phyloP scores from a whole-genome alignment of 768 basidiomycete species.

The Antrodiella citrinella region DNA sequence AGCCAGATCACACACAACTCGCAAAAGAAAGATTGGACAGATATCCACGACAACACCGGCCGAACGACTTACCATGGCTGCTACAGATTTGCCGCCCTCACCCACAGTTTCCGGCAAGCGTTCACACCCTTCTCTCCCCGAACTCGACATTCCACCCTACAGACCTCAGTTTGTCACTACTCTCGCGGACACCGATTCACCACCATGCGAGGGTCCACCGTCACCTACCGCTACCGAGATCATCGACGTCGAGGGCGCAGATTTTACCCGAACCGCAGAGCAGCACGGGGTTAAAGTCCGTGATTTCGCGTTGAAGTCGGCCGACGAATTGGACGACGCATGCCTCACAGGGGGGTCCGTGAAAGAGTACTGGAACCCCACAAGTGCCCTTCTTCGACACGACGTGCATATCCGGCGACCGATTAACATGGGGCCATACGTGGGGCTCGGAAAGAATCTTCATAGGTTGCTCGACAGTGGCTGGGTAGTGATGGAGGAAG shows the following conservation, averaged over 20 bases:
- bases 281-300: conserved; percentile 25
- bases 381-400: conserved; percentile 16
- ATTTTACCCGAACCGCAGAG: conserved; percentile 10
- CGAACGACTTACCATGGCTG: background rate
- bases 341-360: background rate
- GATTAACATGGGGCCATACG: conserved; percentile 1
- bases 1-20: background rate
- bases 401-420: conserved; percentile 22
- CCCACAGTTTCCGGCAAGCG: background rate
- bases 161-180: background rate
- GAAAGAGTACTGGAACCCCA: conserved; percentile 7
- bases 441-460: conserved; percentile 15
- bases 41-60: background rate
- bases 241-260: conserved; percentile 14
- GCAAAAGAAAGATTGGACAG: background rate
- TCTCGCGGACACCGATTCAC: background rate
- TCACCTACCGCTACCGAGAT: conserved; percentile 24
- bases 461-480: conserved; percentile 19
- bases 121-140: background rate
- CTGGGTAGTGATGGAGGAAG: conserved; percentile 21
- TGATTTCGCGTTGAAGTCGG: conserved; percentile 21
- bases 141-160: background rate
- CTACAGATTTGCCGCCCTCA: background rate
- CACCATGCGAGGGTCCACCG: conserved; percentile 7
- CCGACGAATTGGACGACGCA: too few relatives aligned